phyloP scores from a whole-genome alignment of 2,329 filamentous ascomycete species.

The Exserohilum turcica region DNA sequence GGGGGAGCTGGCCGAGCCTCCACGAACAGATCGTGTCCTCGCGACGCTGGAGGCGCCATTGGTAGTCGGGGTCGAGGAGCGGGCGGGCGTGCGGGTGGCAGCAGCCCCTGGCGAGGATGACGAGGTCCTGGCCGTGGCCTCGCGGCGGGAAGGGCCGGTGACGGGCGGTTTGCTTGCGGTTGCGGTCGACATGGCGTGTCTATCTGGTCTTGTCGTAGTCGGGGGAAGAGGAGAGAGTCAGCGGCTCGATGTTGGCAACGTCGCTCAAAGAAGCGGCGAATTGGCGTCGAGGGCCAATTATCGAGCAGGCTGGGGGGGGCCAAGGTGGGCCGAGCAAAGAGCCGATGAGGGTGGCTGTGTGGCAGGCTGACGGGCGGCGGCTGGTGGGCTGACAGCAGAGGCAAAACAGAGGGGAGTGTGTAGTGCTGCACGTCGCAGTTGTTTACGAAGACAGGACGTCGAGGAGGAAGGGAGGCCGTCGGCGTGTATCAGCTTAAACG shows the following conservation, averaged over 20 bases:
- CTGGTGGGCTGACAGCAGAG: neutral
- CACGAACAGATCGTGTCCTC: conserved; percentile 41
- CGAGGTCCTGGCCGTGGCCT: conserved; percentile 25
- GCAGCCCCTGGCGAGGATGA: conserved; percentile 40
- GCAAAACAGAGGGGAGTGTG: neutral
- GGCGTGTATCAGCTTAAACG: conserved; percentile 8
- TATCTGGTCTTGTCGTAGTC: conserved; percentile 7
- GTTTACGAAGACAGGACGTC: conserved; percentile 14
- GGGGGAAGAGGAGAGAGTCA: conserved; percentile 6
- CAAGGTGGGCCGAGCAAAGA: conserved; percentile 11
- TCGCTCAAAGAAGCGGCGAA: conserved; percentile 16
- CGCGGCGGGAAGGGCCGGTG: conserved; percentile 38
- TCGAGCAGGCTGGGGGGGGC: conserved; percentile 12
- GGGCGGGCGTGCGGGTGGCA: conserved; percentile 40
- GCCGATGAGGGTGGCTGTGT: conserved; percentile 18
- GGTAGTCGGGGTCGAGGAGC: conserved; percentile 37
- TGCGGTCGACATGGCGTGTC: conserved; percentile 40
- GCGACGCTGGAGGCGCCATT: conserved; percentile 37
- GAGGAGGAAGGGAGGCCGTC: conserved; percentile 7
- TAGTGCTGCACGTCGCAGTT: conserved; percentile 10
- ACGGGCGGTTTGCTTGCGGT: conserved; percentile 45
- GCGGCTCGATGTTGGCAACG: conserved; percentile 17
- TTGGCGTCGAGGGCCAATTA: conserved; percentile 16
- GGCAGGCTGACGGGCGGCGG: conserved; percentile 1
- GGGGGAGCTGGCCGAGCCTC: conserved; percentile 40